phyloP scores from a whole-genome alignment of 768 basidiomycete species.

The Mycena leptocephala region DNA sequence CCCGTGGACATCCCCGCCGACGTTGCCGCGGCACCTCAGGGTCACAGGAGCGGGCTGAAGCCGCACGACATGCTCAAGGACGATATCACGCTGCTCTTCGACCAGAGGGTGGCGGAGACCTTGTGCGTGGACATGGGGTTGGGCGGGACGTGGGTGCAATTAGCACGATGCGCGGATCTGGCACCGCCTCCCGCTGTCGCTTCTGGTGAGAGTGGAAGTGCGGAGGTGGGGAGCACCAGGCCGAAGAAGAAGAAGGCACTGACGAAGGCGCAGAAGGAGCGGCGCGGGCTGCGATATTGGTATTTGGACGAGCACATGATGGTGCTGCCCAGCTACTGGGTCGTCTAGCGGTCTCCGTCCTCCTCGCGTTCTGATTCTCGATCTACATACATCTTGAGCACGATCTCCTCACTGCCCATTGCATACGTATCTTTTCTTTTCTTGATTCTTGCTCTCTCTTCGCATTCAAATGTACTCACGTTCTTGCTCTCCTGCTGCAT shows the following conservation, averaged over 20 bases:
- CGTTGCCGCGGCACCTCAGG: neutral
- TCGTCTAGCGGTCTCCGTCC: constrained; percentile 18
- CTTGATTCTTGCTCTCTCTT: too few relatives aligned
- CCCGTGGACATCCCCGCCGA: neutral
- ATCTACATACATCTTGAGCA: neutral
- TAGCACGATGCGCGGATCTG: constrained; percentile 58
- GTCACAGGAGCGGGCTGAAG: constrained; percentile 34
- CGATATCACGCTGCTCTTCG: constrained; percentile 72
- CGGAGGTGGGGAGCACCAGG: constrained; percentile 34
- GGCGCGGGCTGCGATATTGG: constrained; percentile 52
- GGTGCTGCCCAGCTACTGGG: constrained; percentile 58
- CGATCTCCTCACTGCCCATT: neutral
- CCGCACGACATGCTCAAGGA: constrained; percentile 71
- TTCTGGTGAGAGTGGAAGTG: neutral
- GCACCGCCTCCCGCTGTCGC: neutral
- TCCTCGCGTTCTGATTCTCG: neutral
- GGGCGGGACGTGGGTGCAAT: constrained; percentile 79
- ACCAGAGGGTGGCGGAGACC: constrained; percentile 58
- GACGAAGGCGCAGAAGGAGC: constrained; percentile 50
- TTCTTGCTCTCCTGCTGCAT: too few relatives aligned
- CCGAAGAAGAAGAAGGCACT: constrained; percentile 57
- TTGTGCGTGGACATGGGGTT: constrained; percentile 73
- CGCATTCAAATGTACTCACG: too few relatives aligned
- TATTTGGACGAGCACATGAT: constrained; percentile 60
- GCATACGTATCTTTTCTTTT: neutral